phyloP scores from a whole-genome alignment of 2,329 filamentous ascomycete genomes.

The Talaromyces funiculosus region DNA sequence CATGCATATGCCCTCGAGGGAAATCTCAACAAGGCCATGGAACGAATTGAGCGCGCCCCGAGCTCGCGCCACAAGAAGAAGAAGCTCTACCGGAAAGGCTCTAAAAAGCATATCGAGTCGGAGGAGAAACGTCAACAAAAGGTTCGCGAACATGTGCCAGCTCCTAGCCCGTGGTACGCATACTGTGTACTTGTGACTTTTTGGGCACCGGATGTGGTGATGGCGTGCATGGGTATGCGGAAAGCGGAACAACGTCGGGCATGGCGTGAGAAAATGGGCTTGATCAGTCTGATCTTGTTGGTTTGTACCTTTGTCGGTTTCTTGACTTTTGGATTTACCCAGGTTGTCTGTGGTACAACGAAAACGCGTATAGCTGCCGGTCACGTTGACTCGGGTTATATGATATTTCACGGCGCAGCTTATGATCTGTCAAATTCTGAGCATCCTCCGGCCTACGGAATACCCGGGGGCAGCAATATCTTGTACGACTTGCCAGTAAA shows the following conservation, averaged over 20 bases:
- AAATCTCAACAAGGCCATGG: slow-evolving; percentile 40
- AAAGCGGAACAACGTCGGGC: slow-evolving; percentile 82
- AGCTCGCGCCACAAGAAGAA: slow-evolving; percentile 44
- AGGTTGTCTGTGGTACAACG: slow-evolving; percentile 72
- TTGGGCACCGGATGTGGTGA: slow-evolving; percentile 80
- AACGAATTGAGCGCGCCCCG: slow-evolving; percentile 26
- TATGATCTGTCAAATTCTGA: slow-evolving; percentile 73
- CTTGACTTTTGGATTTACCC: slow-evolving; percentile 92
- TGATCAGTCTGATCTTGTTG: slow-evolving; percentile 85
- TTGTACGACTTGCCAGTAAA: slow-evolving; percentile 79
- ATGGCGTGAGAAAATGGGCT: slow-evolving; percentile 96
- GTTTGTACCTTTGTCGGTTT: slow-evolving; percentile 90
- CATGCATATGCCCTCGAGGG: slow-evolving; percentile 31
- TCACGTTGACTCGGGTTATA: slow-evolving; percentile 71
- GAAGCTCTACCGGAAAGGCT: slow-evolving; percentile 60
- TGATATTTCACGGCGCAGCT: slow-evolving; percentile 93
- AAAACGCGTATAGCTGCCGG: slow-evolving; percentile 73
- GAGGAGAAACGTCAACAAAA: slow-evolving; percentile 57
- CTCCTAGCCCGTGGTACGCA: slow-evolving; percentile 87
- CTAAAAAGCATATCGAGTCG: slow-evolving; percentile 44
- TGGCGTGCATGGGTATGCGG: slow-evolving; percentile 79
- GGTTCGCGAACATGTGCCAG: slow-evolving; percentile 59
- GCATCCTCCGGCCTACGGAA: slow-evolving; percentile 75
- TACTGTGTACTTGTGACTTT: slow-evolving; percentile 94
- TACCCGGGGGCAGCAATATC: slow-evolving; percentile 69